A percentile compares a stretch with the other conserved stretches of the same genome.
Evolutionary conservation across 495 filamentous ascomycete genomes (phyloP).

Genomic region (Neurospora sp.): DNA sequence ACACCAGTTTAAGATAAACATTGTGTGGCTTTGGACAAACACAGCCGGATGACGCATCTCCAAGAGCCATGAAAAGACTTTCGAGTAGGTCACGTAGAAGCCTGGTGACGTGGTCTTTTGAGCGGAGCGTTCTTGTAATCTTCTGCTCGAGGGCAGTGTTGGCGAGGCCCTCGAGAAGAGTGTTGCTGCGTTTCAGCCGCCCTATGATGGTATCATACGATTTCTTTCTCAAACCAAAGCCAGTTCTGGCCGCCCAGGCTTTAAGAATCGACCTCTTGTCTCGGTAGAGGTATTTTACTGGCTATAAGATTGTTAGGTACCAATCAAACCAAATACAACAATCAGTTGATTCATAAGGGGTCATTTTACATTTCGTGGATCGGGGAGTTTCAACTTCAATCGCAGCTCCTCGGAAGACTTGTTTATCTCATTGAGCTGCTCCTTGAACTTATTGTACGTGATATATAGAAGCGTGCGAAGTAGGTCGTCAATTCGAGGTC

Average conservation of each 20-base stretch:
- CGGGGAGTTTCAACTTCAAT: not conserved
- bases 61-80: not conserved
- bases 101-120: not conserved
- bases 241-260: not conserved
- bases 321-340: too few species aligned
- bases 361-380: not conserved
- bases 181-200: not conserved
- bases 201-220: not conserved
- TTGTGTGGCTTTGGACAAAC: too few species aligned
- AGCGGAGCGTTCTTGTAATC: not conserved
- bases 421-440: conserved; percentile 1
- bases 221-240: not conserved
- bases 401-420: not conserved
- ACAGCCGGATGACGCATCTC: not conserved
- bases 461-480: conserved; percentile 1
- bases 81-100: not conserved
- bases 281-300: not conserved
- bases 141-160: not conserved
- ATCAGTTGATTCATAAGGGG: not conserved
- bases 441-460: not conserved
- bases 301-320: not conserved
- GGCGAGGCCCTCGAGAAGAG: not conserved
- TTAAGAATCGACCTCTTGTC: not conserved
- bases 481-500: not conserved
- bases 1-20: not conserved